Evolutionary conservation across 75 land plant species (phyloP).

Genomic region (Pinus tabuliformis): DNA sequence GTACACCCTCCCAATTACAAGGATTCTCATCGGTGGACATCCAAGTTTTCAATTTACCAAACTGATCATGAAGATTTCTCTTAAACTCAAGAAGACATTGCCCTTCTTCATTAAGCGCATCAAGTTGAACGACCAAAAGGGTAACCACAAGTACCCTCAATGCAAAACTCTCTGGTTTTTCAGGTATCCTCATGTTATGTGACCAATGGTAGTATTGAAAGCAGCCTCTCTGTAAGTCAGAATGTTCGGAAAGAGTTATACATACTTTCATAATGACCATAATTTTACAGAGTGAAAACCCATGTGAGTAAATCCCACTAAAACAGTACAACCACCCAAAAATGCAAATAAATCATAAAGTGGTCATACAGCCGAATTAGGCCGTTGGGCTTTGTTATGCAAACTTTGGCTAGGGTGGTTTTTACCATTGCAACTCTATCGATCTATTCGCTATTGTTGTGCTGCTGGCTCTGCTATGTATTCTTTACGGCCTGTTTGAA

Average conservation of each 20-base stretch:
- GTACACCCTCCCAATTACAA: conserved; percentile 57
- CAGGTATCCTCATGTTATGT: conserved; percentile 1
- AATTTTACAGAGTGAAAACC: background rate
- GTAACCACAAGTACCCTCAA: background rate
- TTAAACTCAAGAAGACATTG: conserved; percentile 38
- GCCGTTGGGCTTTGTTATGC: too few species aligned
- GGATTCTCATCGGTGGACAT: conserved; percentile 35
- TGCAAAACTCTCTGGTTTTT: background rate
- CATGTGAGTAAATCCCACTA: background rate
- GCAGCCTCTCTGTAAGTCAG: background rate
- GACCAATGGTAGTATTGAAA: background rate
- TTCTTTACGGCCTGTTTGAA: too few species aligned
- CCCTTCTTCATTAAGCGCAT: conserved; percentile 11
- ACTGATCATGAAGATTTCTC: conserved; percentile 17
- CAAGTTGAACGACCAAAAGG: background rate
- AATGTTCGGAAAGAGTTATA: background rate
- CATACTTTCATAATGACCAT: background rate
- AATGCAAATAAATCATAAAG: background rate
- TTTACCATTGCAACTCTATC: too few species aligned
- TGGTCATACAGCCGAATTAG: background rate
- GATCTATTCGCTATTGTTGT: too few species aligned
- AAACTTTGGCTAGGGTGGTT: background rate
- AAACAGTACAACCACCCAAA: background rate
- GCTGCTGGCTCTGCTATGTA: too few species aligned
- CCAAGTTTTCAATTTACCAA: conserved; percentile 36